A percentile compares a stretch with the other conserved stretches of the same genome.
Conservation (phyloP, 2,329 filamentous ascomycete species). For the Drechslerella coelobrocha region DNA sequence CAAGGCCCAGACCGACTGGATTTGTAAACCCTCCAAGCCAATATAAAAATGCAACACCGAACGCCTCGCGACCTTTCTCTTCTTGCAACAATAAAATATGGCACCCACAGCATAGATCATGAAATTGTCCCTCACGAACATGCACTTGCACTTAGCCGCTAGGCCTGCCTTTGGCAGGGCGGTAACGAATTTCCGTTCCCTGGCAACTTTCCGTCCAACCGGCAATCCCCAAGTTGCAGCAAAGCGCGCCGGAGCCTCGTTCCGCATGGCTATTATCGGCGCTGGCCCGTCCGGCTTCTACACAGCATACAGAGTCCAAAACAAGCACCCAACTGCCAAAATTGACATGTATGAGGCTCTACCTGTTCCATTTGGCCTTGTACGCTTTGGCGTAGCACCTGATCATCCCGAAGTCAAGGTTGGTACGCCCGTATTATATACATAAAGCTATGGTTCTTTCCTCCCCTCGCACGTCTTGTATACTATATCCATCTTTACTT, state of each 20-base stretch:
- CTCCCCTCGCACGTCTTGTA: neutral
- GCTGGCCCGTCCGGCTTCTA: conserved; percentile 98
- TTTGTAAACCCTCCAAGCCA: conserved; percentile 38
- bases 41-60: conserved; percentile 47
- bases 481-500: neutral
- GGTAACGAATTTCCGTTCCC: neutral
- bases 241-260: conserved; percentile 58
- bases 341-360: conserved; percentile 97
- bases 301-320: conserved; percentile 83
- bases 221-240: conserved; percentile 31
- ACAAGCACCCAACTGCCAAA: conserved; percentile 71
- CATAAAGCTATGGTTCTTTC: neutral
- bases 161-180: neutral
- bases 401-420: conserved; percentile 99
- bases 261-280: conserved; percentile 85
- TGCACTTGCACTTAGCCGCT: neutral
- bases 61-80: conserved; percentile 3
- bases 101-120: conserved; percentile 10
- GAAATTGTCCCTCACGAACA: conserved; percentile 11
- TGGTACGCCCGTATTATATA: conserved; percentile 52
- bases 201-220: conserved; percentile 18
- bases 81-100: neutral
- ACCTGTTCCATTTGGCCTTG: conserved; percentile 89
- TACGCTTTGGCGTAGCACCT: conserved; percentile 93
- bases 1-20: conserved; percentile 29